A percentile compares a stretch with the other conserved stretches of the same genome.
phyloP scores from a whole-genome alignment of 495 filamentous ascomycete genomes.

The Friedmanniomyces endolithicus region DNA sequence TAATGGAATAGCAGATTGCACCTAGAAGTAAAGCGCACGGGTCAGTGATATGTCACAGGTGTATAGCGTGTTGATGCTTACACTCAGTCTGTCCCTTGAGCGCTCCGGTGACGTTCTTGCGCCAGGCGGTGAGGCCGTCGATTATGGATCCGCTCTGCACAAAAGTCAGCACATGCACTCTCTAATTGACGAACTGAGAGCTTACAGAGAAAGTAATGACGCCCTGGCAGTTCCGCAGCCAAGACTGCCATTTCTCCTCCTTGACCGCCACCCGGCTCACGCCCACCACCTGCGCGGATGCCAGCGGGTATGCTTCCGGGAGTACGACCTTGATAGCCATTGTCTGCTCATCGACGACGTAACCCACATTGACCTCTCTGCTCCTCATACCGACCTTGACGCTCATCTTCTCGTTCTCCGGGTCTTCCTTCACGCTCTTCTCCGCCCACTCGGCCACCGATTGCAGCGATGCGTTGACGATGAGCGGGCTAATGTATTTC shows the following conservation, averaged over 20 bases:
- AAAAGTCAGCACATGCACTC: background rate
- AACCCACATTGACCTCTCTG: constrained; percentile 65
- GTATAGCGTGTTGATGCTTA: background rate
- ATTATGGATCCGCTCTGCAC: constrained; percentile 60
- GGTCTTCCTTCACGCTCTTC: constrained; percentile 30
- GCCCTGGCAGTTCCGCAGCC: constrained; percentile 75
- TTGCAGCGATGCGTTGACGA: constrained; percentile 58
- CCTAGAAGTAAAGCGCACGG: background rate
- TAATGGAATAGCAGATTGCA: constrained; percentile 91
- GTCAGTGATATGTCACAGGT: no score
- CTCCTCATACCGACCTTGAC: constrained; percentile 52
- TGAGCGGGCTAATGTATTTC: constrained; percentile 70
- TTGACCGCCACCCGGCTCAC: constrained; percentile 72
- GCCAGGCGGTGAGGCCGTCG: constrained; percentile 72
- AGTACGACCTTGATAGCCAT: constrained; percentile 68
- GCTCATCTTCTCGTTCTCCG: constrained; percentile 35
- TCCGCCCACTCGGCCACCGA: constrained; percentile 60
- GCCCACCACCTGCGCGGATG: constrained; percentile 60
- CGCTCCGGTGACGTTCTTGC: constrained; percentile 68
- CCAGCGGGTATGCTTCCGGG: constrained; percentile 68
- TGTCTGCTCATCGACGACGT: constrained; percentile 75
- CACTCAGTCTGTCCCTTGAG: constrained; percentile 92
- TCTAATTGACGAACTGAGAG: background rate
- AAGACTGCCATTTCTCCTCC: constrained; percentile 79
- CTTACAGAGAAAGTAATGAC: constrained; percentile 76